A percentile compares a stretch with the other conserved stretches of the same genome.
Conservation (phyloP, 2,329 filamentous ascomycete species). For the Paecilomyces formosus region DNA sequence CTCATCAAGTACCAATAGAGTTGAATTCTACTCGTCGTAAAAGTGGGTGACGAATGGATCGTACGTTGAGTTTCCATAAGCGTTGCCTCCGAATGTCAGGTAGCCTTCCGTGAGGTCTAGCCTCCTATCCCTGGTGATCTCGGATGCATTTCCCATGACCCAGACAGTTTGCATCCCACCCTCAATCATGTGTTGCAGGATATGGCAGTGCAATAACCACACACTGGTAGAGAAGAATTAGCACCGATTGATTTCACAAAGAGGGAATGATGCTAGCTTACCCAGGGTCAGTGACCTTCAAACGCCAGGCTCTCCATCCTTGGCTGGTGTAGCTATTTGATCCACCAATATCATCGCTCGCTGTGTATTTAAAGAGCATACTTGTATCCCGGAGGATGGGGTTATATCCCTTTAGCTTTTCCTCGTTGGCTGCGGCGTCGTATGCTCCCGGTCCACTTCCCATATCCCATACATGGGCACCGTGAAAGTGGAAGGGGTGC, state of each 20-base stretch:
- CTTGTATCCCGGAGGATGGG: conserved; percentile 43
- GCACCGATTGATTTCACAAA: not conserved
- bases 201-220: conserved; percentile 47
- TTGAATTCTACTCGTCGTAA: too few species aligned
- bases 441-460: conserved; percentile 42
- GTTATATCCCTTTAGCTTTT: conserved; percentile 27
- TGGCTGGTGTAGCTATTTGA: not conserved
- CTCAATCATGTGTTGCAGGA: conserved; percentile 43
- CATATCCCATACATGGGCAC: conserved; percentile 39
- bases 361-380: conserved; percentile 50
- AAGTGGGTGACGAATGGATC: too few species aligned
- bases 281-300: conserved; percentile 46
- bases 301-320: conserved; percentile 55
- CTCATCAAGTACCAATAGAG: too few species aligned
- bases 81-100: too few species aligned
- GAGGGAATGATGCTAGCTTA: not conserved
- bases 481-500: conserved; percentile 43
- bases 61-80: too few species aligned
- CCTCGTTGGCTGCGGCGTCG: conserved; percentile 35
- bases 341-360: conserved; percentile 27
- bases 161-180: conserved; percentile 40
- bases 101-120: too few species aligned
- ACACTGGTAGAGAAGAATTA: conserved; percentile 12
- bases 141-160: conserved; percentile 36
- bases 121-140: conserved; percentile 20